Evolutionary conservation across 768 basidiomycete species (phyloP).

Genomic region (Pleurotus platypus): DNA sequence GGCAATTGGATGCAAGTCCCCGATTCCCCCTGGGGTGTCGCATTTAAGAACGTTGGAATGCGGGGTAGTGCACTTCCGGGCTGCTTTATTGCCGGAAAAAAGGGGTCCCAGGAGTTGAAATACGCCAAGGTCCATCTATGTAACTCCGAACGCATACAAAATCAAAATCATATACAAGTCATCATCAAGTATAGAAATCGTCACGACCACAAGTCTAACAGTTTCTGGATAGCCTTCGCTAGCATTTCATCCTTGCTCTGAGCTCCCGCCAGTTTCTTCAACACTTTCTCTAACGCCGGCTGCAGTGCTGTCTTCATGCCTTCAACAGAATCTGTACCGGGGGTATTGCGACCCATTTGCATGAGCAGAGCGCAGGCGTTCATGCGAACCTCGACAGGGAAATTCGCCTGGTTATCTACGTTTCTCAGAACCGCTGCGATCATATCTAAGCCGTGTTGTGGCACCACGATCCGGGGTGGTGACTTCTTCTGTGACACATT

Average conservation of each 20-base stretch:
- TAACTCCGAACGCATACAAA: no score
- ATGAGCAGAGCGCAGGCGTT: constrained; percentile 74
- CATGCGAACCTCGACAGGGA: constrained; percentile 72
- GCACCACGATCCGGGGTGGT: constrained; percentile 47
- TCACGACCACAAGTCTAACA: constrained; percentile 37
- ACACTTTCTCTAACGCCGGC: constrained; percentile 50
- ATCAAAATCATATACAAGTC: neutral
- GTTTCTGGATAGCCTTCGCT: constrained; percentile 32
- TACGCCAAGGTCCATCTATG: no score
- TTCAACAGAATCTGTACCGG: constrained; percentile 39
- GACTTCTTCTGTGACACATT: constrained; percentile 33
- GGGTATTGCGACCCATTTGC: constrained; percentile 53
- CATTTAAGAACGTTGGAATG: neutral
- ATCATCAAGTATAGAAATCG: neutral
- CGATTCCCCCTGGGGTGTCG: neutral
- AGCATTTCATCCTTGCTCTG: constrained; percentile 42
- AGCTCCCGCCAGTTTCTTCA: constrained; percentile 26
- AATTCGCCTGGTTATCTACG: constrained; percentile 48
- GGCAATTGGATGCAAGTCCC: neutral
- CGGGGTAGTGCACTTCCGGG: neutral
- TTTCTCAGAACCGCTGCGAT: constrained; percentile 54
- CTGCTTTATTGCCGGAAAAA: neutral
- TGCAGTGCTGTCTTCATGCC: constrained; percentile 47
- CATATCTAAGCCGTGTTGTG: constrained; percentile 64
- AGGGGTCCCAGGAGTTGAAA: neutral